phyloP scores from a whole-genome alignment of 352 stramenopile genomes.

The Plasmopara viticola region DNA sequence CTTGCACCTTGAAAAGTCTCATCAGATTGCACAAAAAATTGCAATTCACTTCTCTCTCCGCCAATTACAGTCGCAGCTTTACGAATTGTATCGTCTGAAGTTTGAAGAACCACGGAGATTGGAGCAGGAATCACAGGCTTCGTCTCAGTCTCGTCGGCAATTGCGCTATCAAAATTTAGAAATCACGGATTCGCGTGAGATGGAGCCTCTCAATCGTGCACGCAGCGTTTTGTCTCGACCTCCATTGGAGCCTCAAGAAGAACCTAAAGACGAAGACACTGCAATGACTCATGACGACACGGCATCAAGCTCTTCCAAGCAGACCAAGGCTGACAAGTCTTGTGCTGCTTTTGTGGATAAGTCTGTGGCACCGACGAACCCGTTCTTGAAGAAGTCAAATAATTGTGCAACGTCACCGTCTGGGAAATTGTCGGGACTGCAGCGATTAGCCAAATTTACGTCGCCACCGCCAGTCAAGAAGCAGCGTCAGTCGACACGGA shows the following conservation, averaged over 20 bases:
- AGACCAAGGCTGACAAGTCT: slow-evolving; percentile 10
- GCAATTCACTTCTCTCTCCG: slow-evolving; percentile 73
- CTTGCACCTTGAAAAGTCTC: slow-evolving; percentile 73
- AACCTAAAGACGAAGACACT: slow-evolving; percentile 9
- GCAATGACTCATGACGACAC: slow-evolving; percentile 10
- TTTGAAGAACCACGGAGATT: slow-evolving; percentile 36
- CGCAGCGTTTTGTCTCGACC: slow-evolving; percentile 33
- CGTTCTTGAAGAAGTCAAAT: slow-evolving; percentile 60
- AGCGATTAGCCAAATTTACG: slow-evolving; percentile 58
- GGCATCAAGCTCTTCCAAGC: not conserved
- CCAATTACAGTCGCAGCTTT: slow-evolving; percentile 63
- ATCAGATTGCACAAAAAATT: slow-evolving; percentile 79
- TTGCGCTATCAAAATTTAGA: slow-evolving; percentile 11
- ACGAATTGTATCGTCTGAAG: slow-evolving; percentile 59
- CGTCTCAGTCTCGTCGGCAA: slow-evolving; percentile 13
- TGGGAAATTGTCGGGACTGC: slow-evolving; percentile 45
- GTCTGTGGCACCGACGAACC: slow-evolving; percentile 55
- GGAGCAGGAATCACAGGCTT: slow-evolving; percentile 13
- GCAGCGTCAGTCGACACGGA: slow-evolving; percentile 28
- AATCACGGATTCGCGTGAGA: slow-evolving; percentile 6
- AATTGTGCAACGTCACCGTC: slow-evolving; percentile 12
- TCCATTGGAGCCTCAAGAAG: slow-evolving; percentile 17
- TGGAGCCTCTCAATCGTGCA: slow-evolving; percentile 30
- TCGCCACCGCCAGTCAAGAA: slow-evolving; percentile 43
- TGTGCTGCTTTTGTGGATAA: slow-evolving; percentile 22